Evolutionary conservation across 805 yeast genomes (phyloP).

Genomic region (Nakazawaea pomicola): DNA sequence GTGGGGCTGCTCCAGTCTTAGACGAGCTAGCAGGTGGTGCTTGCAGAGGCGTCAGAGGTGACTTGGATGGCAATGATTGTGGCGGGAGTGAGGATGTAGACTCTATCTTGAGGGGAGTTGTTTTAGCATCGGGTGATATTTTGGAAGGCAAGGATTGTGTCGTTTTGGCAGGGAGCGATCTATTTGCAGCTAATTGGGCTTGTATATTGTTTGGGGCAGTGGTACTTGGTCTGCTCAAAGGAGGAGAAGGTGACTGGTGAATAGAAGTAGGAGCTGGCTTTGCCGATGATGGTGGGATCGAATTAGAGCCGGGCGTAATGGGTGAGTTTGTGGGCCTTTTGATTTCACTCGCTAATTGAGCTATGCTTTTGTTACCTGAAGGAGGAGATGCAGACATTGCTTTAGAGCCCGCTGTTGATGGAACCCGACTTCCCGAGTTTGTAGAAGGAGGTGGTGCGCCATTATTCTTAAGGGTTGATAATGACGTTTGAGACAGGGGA

Average conservation of each 20-base stretch:
- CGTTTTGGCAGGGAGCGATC: conserved; percentile 23
- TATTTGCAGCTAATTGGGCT: conserved; percentile 43
- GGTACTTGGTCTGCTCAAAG: neutral
- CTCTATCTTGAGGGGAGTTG: neutral
- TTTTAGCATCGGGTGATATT: neutral
- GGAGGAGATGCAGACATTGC: conserved; percentile 5
- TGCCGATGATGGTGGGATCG: neutral
- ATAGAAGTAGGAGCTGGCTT: too few relatives aligned
- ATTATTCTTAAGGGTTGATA: neutral
- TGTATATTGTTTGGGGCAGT: conserved; percentile 26
- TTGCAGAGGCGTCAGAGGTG: too few relatives aligned
- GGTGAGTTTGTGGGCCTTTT: conserved; percentile 19
- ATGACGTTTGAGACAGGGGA: conserved; percentile 5
- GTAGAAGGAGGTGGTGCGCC: neutral
- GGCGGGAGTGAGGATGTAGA: neutral
- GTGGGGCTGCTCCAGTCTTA: conserved; percentile 21
- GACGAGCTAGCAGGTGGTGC: conserved; percentile 17
- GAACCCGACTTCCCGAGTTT: neutral
- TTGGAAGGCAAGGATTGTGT: conserved; percentile 19
- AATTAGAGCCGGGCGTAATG: conserved; percentile 13
- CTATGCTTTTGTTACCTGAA: conserved; percentile 24
- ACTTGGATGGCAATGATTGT: neutral
- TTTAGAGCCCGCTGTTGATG: conserved; percentile 10
- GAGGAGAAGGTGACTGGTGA: too few relatives aligned
- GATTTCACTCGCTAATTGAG: conserved; percentile 35